A percentile compares a stretch with the other conserved stretches of the same genome.
phyloP scores from a whole-genome alignment of 352 stramenopile species.

The Globisporangium carolinianum region DNA sequence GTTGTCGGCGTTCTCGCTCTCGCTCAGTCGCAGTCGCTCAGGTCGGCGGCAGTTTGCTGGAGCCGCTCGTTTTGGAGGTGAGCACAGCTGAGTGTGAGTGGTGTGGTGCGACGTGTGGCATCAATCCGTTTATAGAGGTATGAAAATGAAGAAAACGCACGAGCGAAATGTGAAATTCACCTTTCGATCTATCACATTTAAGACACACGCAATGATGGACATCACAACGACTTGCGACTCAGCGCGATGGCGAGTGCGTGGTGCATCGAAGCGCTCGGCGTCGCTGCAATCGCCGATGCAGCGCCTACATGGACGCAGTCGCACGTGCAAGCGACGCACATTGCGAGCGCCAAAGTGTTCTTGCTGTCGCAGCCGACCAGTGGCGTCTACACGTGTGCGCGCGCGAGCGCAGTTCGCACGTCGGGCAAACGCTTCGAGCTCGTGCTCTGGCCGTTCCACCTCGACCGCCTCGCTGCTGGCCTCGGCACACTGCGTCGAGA shows the following conservation, averaged over 20 bases:
- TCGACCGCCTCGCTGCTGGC: constrained; percentile 32
- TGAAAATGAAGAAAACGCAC: too few species aligned
- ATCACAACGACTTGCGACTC: neutral
- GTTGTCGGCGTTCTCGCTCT: neutral
- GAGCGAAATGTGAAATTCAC: too few species aligned
- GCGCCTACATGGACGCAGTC: neutral
- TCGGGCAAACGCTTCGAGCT: constrained; percentile 9
- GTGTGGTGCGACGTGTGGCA: too few species aligned
- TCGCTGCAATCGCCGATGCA: neutral
- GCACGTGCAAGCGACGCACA: neutral
- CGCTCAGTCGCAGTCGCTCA: neutral
- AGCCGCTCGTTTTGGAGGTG: constrained; percentile 8
- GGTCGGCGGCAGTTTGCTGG: constrained; percentile 4
- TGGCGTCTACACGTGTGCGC: constrained; percentile 63
- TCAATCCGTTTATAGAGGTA: too few species aligned
- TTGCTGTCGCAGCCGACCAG: constrained; percentile 27
- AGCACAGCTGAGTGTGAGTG: too few species aligned
- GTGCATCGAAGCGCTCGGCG: constrained; percentile 1
- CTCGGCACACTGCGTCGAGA: neutral
- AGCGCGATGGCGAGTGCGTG: neutral
- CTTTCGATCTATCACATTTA: too few species aligned
- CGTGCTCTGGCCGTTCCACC: constrained; percentile 54
- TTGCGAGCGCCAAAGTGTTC: constrained; percentile 34
- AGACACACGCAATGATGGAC: too few species aligned
- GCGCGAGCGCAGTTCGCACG: constrained; percentile 10